Percentiles rank a stretch among this genome's conserved stretches.
phyloP scores from a whole-genome alignment of 2,329 filamentous ascomycete species.

The Aspergillus sp. region DNA sequence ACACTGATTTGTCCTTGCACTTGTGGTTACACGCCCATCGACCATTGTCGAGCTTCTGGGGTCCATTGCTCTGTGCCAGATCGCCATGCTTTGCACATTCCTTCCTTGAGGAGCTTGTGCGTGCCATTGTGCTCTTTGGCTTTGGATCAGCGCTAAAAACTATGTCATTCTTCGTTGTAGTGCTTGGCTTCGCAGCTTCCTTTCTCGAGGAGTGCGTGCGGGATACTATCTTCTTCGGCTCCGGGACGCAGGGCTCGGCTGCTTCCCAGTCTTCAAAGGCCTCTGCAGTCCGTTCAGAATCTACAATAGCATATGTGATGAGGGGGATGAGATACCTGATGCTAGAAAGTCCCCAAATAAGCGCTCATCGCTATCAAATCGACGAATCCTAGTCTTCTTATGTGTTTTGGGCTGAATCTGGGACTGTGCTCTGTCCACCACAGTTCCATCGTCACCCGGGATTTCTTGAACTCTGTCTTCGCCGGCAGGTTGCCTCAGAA shows the following conservation, averaged over 20 bases:
- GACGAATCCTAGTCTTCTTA: conserved; percentile 42
- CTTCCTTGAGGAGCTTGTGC: conserved; percentile 14
- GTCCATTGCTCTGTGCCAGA: conserved; percentile 35
- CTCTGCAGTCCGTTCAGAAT: background rate
- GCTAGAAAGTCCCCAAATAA: conserved; percentile 59
- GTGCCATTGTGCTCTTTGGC: background rate
- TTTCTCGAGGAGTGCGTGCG: conserved; percentile 12
- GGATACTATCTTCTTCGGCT: background rate
- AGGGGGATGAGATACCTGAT: conserved; percentile 35
- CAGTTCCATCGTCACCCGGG: background rate
- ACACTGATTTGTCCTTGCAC: conserved; percentile 64
- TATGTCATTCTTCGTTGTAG: conserved; percentile 9
- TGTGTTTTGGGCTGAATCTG: conserved; percentile 21
- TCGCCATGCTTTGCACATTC: conserved; percentile 16
- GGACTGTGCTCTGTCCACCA: background rate
- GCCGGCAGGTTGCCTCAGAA: conserved; percentile 34
- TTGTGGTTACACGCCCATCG: conserved; percentile 75
- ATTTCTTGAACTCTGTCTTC: background rate
- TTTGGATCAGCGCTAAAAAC: background rate
- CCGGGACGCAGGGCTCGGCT: background rate
- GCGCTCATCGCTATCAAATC: conserved; percentile 58
- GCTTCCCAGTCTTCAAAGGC: background rate
- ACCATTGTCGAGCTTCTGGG: conserved; percentile 66
- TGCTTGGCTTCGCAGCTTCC: conserved; percentile 16
- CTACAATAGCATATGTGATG: background rate